Evolutionary conservation across 495 filamentous ascomycete genomes (phyloP), one percentile per base, ranked within the genome.

Genomic region (Pseudoneurospora amorphoporcata): DNA sequence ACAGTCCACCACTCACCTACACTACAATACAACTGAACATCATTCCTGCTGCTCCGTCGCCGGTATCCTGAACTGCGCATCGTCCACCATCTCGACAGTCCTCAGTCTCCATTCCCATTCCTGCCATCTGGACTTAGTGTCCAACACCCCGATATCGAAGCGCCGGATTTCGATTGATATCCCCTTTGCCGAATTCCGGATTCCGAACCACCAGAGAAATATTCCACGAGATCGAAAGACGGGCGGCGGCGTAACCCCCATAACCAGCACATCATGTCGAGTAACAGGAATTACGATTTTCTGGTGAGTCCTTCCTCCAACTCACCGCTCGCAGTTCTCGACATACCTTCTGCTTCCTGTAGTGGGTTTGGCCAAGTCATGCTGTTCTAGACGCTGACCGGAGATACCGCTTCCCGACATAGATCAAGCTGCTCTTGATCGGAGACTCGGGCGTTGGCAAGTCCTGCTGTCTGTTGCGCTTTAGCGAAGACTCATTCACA

Each of bases 391-490:
- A 68, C 71, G 73, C 69, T 73, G 69, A 69, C 61, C 71, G 68
- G 35, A 43, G 38, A 72, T 71, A 73, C 29, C 8, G 53, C 38
- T 41, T 3, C 9, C 42, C 32, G 2, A 3, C 70, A 74, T 80
- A 98, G 95, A 99, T 99, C 86, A 99, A 99, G 86, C 88, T 99
- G 71, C 88, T 99, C 79, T 89, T 99, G 80, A 99, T 99, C 79
- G 95, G 95, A 78, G 95, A 99, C 85, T 97, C 94, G 17, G 95
- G 95, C 73, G 95, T 98, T 10, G 95, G 95, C 76, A 99, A 99
- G 84, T 98, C 95, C 73, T 99, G 95, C 88, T 99, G 95, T 84
- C 88, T 99, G 78, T 87, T 99, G 75, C 93, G 95, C 77, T 99
- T 99, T 86, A 97, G 94, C 82, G 95, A 99, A 84, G 95, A 99